These are phyloP conservation scores for Chlorella ohadii DNA, from an alignment of 139 green algal species.

Conservation along the genomic window DNA sequence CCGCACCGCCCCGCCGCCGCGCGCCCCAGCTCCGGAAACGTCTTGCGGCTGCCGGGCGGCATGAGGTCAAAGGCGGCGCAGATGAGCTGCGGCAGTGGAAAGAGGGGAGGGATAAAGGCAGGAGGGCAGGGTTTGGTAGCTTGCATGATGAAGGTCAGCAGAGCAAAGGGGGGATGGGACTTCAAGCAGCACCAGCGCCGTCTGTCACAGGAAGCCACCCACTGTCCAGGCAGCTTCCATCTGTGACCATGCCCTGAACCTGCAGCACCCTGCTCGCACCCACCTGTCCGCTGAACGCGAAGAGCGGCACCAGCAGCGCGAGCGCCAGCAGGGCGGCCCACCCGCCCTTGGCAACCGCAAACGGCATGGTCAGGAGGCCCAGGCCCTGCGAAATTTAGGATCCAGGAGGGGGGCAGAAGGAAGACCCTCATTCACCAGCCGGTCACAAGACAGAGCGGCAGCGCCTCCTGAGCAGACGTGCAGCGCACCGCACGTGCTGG, in stretches of 20 bases:
- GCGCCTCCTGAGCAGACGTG: not conserved
- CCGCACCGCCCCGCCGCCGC: not conserved
- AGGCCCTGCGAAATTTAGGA: constrained; percentile 23
- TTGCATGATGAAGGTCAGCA: too few relatives aligned
- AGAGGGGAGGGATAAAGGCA: too few relatives aligned
- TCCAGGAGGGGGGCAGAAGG: too few relatives aligned
- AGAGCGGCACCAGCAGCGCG: constrained; percentile 25
- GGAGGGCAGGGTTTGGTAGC: too few relatives aligned
- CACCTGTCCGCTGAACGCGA: constrained; percentile 40
- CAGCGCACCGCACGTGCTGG: too few relatives aligned
- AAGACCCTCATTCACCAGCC: too few relatives aligned
- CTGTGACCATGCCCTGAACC: too few relatives aligned
- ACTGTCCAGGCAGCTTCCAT: too few relatives aligned
- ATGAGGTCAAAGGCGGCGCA: constrained; percentile 45
- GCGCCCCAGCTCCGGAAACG: constrained; percentile 43
- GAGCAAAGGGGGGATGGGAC: too few relatives aligned
- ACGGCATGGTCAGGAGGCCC: constrained; percentile 53
- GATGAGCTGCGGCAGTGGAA: constrained; percentile 42
- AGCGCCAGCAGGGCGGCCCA: constrained; percentile 47
- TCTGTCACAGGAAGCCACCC: too few relatives aligned
- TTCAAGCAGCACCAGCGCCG: too few relatives aligned
- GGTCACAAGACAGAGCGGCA: not conserved
- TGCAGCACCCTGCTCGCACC: not conserved
- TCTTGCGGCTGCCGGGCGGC: constrained; percentile 9
- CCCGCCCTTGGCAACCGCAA: constrained; percentile 51